Base-by-base conservation (phyloP, 179 eudicot species). In the Vitellaria paradoxa region DNA sequence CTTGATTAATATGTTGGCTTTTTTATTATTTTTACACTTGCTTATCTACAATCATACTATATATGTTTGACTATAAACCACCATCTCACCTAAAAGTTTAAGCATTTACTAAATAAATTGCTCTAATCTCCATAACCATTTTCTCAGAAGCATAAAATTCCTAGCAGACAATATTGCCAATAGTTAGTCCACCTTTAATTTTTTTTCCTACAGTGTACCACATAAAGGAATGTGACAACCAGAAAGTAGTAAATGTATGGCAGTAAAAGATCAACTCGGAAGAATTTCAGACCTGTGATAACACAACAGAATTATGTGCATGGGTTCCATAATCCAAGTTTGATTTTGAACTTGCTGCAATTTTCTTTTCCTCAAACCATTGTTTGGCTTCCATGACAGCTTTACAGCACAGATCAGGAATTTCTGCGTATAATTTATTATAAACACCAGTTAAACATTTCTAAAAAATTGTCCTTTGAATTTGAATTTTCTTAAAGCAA, bases 321-420 rank as follows among this genome's bases (percentile, higher is more conserved):
- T 49, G 76, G 77, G 65, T 74, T 67, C 83, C 84, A 76, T 66
- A 67, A 59, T 78, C 89, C 84, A 65, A 47, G 73, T 81, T 80
- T 66, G 78, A 74, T 83, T 81, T 87, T 71, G 89, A 86, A 67
- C 82, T 87, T 67, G 90, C 84, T 77, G 85, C 83, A 50, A 65
- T 79, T 68, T 84, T 94, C 87, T 86, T 92, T 72, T 92, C 90
- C 82, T 89, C 86, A 78, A 91, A 80, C 98, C 98, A 94, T 68
- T 82, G 87, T 79, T 85, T 89, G 66, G 98, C 97, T 88, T 94
- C 96, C 89, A 77, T 70, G 79, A 92, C 78, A 80, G 90, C 97
- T 75, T 86, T 72, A 78, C 72, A 81, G 52, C 87, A 81, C 47
- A 81, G 24, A 76, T 88, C 90, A 56, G 79, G 73, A 66, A 82